A percentile compares a stretch with the other conserved stretches of the same genome.
Evolutionary conservation across 495 filamentous ascomycete genomes (phyloP).

Genomic region (Daldinia concentrica): DNA sequence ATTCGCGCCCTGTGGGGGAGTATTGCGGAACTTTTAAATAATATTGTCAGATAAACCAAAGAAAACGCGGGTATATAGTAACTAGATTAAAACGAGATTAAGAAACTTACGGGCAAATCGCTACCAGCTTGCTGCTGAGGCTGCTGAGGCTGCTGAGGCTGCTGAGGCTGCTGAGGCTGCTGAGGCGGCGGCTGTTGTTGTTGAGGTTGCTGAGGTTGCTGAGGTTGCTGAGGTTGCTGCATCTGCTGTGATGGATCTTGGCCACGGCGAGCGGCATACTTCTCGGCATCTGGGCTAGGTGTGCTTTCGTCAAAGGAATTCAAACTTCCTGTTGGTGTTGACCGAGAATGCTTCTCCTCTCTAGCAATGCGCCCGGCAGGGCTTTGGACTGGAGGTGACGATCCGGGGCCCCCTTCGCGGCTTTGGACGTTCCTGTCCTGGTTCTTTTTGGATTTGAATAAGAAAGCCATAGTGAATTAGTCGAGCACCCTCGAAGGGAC

Average conservation of each 20-base stretch:
- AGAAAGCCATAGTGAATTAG: conserved; percentile 69
- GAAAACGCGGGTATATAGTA: not conserved
- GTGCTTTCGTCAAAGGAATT: conserved; percentile 60
- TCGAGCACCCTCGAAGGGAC: conserved; percentile 40
- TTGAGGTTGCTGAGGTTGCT: too few relatives aligned
- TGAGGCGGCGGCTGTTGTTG: conserved; percentile 26
- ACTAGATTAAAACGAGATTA: not conserved
- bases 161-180: too few relatives aligned
- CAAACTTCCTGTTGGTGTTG: conserved; percentile 65
- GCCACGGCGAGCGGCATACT: conserved; percentile 50
- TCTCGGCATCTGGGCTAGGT: conserved; percentile 61
- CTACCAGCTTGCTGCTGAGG: conserved; percentile 47
- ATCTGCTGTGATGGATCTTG: conserved; percentile 44
- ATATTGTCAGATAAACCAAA: conserved; percentile 27
- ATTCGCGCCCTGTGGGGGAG: conserved; percentile 54
- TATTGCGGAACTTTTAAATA: conserved; percentile 55
- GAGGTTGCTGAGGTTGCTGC: conserved; percentile 19
- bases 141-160: conserved; percentile 28
- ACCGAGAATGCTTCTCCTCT: conserved; percentile 59
- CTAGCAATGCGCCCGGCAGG: conserved; percentile 53
- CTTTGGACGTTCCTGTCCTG: conserved; percentile 59
- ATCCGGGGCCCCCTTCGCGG: conserved; percentile 56
- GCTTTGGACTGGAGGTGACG: conserved; percentile 47
- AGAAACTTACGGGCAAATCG: conserved; percentile 61
- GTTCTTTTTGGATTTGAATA: conserved; percentile 77